A percentile compares a stretch with the other conserved stretches of the same genome.
Conservation (phyloP, 192 early-diverging fungal species). For the Rhizoclosmatium sp. region DNA sequence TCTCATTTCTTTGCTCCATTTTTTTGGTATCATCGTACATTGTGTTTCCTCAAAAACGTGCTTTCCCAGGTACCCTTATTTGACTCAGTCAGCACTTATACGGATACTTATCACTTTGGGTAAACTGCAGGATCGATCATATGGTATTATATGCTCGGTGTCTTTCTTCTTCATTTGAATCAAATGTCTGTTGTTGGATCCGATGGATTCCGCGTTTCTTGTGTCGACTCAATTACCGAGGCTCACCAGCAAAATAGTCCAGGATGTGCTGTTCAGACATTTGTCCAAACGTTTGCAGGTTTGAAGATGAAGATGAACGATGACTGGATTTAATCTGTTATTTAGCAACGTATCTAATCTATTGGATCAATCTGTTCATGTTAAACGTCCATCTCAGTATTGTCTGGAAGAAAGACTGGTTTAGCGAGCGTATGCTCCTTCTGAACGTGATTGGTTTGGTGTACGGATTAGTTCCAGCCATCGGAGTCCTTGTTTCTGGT, state of each 20-base stretch:
- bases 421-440: not conserved
- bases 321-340: not conserved
- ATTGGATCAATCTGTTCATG: conserved; percentile 7
- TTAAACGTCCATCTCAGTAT: conserved; percentile 2
- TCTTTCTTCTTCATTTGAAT: not conserved
- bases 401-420: conserved; percentile 18
- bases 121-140: not conserved
- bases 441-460: not conserved
- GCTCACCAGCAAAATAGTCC: not conserved
- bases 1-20: not conserved
- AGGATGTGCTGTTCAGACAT: not conserved
- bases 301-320: not conserved
- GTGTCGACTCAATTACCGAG: not conserved
- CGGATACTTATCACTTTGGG: not conserved
- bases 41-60: not conserved
- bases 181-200: not conserved
- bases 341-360: not conserved
- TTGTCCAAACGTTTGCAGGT: not conserved
- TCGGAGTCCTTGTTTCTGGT: not conserved
- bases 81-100: not conserved
- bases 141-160: not conserved
- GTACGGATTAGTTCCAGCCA: not conserved
- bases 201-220: not conserved
- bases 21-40: not conserved
- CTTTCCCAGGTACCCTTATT: not conserved